Evolutionary conservation across 306 rosid genomes (phyloP), one percentile per base, ranked within the genome.

Genomic region (Cicer yamashitae): DNA sequence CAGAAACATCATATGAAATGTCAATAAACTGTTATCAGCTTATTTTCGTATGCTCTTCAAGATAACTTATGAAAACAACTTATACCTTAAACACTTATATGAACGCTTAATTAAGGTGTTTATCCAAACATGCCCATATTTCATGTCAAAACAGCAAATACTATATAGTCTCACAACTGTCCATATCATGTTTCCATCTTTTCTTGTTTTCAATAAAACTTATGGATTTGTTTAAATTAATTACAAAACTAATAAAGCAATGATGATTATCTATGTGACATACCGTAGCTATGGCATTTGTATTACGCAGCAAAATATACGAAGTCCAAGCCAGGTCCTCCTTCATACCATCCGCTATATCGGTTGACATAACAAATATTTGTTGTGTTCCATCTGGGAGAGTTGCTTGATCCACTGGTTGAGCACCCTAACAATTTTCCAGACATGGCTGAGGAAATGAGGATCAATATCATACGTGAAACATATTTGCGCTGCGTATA

Each of bases 291-390:
- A 88, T 65, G 57, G 93, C 84, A 77, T 83, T 91, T 68, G 96
- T 89, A 80, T 87, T 94, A 65, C 94, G 93, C 79, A 94, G 77
- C 80, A 91, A 74, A 79, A 91, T 65, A 70, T 91, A 94, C 1
- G 96, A 90, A 20, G 96, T 87, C 98, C 98, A 91, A 79, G 98
- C 97, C 67, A 94, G 67, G 70, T 91, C 97, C 71, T 94, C 97
- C 87, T 87, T 89, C 75, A 67, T 52, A 83, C 78, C 70, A 74
- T 88, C 77, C 41, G 71, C 80, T 38, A 88, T 75, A 73, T 71
- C 85, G 34, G 81, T 50, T 10, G 98, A 89, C 86, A 94, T 81
- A 81, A 85, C 77, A 84, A 94, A 90, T 82, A 88, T 80, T 82
- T 94, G 97, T 80, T 92, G 86, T 18, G 88, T 74, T 9, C 84